Conservation (phyloP, 75 land plant species). For the Cryptomeria japonica region DNA sequence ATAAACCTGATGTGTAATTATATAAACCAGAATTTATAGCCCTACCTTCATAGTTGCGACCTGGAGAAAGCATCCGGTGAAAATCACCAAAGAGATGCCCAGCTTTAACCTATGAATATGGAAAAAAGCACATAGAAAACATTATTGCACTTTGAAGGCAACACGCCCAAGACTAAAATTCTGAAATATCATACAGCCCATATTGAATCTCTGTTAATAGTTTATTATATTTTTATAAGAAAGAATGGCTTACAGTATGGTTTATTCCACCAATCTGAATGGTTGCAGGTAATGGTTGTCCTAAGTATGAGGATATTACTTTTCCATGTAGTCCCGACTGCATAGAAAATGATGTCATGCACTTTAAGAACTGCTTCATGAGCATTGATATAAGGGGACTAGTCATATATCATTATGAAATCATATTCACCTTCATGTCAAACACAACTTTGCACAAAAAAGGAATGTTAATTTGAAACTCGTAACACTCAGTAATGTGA, state of each 20-base stretch:
- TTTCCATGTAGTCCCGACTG: conserved; percentile 90
- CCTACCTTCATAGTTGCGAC: conserved; percentile 74
- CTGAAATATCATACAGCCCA: neutral
- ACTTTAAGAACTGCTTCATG: neutral
- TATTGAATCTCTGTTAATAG: neutral
- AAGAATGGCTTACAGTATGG: conserved; percentile 52
- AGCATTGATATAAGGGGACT: neutral
- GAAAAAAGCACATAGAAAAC: neutral
- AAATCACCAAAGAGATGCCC: conserved; percentile 67
- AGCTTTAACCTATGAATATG: conserved; percentile 62
- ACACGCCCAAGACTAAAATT: neutral
- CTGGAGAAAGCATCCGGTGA: conserved; percentile 76
- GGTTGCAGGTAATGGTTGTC: conserved; percentile 74
- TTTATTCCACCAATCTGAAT: conserved; percentile 70
- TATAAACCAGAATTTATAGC: neutral
- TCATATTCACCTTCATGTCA: neutral
- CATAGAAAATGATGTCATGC: neutral
- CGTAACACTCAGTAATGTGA: neutral
- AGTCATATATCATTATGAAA: neutral
- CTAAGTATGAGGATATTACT: conserved; percentile 59
- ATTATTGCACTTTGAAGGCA: neutral
- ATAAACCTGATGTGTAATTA: neutral
- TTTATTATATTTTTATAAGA: conserved; percentile 2
- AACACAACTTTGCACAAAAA: neutral
- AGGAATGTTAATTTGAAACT: neutral